Conservation (phyloP, 2,329 filamentous ascomycete species). For the Ceratocystis cubensis region DNA sequence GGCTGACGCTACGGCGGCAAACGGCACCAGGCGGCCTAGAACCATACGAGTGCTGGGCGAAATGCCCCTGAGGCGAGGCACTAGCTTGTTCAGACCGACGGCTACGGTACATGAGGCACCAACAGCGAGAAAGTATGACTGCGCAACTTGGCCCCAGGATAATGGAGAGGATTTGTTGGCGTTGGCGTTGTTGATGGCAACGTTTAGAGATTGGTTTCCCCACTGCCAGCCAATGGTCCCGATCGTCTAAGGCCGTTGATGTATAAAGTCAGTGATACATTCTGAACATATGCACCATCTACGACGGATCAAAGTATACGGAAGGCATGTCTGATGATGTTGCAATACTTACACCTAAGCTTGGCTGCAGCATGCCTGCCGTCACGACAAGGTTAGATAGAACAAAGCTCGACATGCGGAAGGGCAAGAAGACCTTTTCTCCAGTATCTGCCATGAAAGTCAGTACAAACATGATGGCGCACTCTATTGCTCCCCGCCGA, state of each 20-base stretch:
- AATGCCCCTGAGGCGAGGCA: conserved; percentile 68
- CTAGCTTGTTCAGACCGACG: conserved; percentile 77
- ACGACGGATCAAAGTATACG: background rate
- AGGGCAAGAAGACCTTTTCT: conserved; percentile 80
- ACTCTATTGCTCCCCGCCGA: background rate
- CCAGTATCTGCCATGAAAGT: conserved; percentile 60
- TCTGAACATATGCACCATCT: background rate
- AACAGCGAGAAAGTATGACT: conserved; percentile 87
- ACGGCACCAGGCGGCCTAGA: conserved; percentile 80
- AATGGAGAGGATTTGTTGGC: conserved; percentile 94
- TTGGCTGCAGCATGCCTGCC: conserved; percentile 90
- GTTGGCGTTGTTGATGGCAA: conserved; percentile 94
- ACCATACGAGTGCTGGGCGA: conserved; percentile 63
- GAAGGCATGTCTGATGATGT: background rate
- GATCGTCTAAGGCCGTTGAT: conserved; percentile 41
- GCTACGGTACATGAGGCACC: conserved; percentile 89
- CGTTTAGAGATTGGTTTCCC: conserved; percentile 93
- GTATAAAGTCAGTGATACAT: conserved; percentile 18
- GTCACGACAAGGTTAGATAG: conserved; percentile 90
- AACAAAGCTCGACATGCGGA: conserved; percentile 94
- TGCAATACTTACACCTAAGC: conserved; percentile 47
- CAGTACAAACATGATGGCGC: no score
- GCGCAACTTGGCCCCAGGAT: conserved; percentile 62
- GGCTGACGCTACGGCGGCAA: conserved; percentile 85
- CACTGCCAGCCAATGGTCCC: conserved; percentile 92